Conservation (phyloP, 306 rosid genomes). For the Parietaria judaica region DNA sequence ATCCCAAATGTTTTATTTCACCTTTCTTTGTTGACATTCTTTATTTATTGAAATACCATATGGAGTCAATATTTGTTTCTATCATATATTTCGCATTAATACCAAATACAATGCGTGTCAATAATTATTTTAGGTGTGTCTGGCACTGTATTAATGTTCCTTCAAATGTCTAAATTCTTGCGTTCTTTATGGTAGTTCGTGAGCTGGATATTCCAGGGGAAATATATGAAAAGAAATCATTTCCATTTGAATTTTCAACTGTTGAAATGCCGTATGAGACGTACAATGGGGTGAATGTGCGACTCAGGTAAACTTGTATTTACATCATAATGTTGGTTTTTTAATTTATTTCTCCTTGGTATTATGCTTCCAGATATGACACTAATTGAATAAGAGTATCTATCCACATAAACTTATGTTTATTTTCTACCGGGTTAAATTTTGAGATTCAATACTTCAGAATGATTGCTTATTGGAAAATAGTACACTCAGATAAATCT, state of each 20-base stretch:
- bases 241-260: slow-evolving; percentile 91
- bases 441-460: no score
- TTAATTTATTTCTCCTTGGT: neutral
- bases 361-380: no score
- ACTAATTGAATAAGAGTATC: no score
- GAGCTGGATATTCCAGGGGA: slow-evolving; percentile 99
- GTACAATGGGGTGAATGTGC: slow-evolving; percentile 93
- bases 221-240: slow-evolving; percentile 81
- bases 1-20: neutral
- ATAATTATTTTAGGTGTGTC: neutral
- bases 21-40: no score
- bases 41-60: no score
- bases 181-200: slow-evolving; percentile 51
- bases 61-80: neutral
- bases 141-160: neutral
- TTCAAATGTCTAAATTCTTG: neutral
- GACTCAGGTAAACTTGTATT: slow-evolving; percentile 58
- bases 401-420: neutral
- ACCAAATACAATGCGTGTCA: neutral
- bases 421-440: no score
- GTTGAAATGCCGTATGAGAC: slow-evolving; percentile 99
- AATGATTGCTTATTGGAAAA: no score
- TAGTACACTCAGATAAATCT: neutral
- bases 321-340: neutral
- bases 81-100: neutral